These are phyloP conservation scores for Stephanodiscus minutulus DNA, from an alignment of 108 stramenopile species.

Conservation along the genomic window DNA sequence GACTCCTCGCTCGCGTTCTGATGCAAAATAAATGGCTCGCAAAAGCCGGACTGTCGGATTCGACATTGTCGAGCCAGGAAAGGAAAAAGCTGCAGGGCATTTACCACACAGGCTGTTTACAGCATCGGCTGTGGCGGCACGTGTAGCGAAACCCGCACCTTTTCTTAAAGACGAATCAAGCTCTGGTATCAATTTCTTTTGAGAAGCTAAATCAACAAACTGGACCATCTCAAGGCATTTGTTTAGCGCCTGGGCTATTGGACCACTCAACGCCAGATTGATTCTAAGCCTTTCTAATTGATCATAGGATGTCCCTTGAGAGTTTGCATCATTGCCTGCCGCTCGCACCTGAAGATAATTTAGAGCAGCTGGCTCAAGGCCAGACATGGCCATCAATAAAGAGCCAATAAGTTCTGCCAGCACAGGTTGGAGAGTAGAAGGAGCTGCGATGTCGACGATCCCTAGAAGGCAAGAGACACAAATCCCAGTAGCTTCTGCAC, in stretches of 20 bases:
- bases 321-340: conserved; percentile 49
- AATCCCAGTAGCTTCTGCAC: conserved; percentile 77
- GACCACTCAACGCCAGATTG: conserved; percentile 72
- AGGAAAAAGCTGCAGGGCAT: conserved; percentile 71
- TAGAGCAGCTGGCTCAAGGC: conserved; percentile 82
- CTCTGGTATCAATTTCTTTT: conserved; percentile 66
- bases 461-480: conserved; percentile 76
- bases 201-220: conserved; percentile 46
- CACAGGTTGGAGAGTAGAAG: conserved; percentile 71
- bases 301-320: conserved; percentile 62
- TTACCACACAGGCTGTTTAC: conserved; percentile 64
- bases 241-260: conserved; percentile 68
- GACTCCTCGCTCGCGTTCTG: conserved; percentile 72
- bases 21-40: conserved; percentile 79
- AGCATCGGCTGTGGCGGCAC: conserved; percentile 80
- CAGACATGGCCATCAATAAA: conserved; percentile 76
- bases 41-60: conserved; percentile 79
- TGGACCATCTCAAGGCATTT: conserved; percentile 77
- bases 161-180: conserved; percentile 39
- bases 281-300: conserved; percentile 69
- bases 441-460: conserved; percentile 69
- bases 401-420: conserved; percentile 74
- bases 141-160: conserved; percentile 78
- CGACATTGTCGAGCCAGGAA: conserved; percentile 53
- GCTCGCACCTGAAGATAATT: conserved; percentile 81